A percentile compares a stretch with the other conserved stretches of the same genome.
These are phyloP conservation scores for Zygoascus bituminiphila DNA, from an alignment of 805 yeast genomes.

Conservation along the genomic window DNA sequence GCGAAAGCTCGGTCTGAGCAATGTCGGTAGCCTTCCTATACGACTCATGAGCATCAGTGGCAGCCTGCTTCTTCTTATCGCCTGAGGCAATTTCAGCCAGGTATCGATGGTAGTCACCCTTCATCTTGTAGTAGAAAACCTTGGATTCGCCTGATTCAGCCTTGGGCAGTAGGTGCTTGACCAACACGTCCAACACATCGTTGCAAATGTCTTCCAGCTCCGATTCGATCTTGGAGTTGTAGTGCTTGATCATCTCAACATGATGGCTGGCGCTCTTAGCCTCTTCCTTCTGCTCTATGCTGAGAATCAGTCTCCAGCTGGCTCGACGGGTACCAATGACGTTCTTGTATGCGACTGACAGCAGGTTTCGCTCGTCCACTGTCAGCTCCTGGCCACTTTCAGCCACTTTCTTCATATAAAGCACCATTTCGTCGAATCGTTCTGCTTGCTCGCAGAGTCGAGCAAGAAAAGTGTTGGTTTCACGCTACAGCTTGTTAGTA, in stretches of 20 bases:
- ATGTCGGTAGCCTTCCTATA: constrained; percentile 96
- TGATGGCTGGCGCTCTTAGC: constrained; percentile 89
- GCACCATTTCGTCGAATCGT: constrained; percentile 99
- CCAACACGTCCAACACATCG: constrained; percentile 83
- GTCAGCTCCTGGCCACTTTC: constrained; percentile 63
- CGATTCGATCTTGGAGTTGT: constrained; percentile 90
- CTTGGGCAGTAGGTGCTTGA: constrained; percentile 82
- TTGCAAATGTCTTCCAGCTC: constrained; percentile 94
- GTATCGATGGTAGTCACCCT: constrained; percentile 99
- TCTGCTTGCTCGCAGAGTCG: constrained; percentile 99
- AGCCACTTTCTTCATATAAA: constrained; percentile 95
- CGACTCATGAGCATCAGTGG: constrained; percentile 89
- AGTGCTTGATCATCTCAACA: constrained; percentile 83
- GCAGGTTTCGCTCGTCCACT: constrained; percentile 95
- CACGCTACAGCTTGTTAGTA: too few relatives aligned
- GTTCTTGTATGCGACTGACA: constrained; percentile 96
- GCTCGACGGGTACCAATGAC: constrained; percentile 99
- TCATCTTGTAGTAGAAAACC: constrained; percentile 98
- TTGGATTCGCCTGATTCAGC: constrained; percentile 97
- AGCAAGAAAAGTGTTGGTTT: constrained; percentile 96
- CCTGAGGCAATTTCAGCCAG: constrained; percentile 94
- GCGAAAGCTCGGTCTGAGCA: constrained; percentile 96
- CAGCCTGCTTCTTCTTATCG: constrained; percentile 90
- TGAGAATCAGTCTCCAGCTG: constrained; percentile 98
- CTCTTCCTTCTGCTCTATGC: constrained; percentile 98